Conservation (phyloP, 1,284 basidiomycete species). For the Sparassis latifolia region DNA sequence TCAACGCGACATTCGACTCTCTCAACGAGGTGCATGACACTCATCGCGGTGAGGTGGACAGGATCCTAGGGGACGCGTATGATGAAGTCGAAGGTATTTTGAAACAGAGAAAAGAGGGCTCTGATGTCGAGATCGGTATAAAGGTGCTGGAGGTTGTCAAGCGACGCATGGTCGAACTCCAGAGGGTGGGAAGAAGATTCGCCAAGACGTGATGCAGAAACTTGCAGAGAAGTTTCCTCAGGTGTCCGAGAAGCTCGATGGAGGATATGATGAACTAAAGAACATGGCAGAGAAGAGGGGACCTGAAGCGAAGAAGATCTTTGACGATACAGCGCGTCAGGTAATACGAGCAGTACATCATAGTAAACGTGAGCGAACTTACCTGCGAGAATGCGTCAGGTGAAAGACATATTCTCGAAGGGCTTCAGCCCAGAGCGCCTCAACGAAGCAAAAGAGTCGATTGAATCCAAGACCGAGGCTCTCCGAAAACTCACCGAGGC, state of each 20-base stretch:
- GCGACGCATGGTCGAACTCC: slow-evolving; percentile 20
- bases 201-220: slow-evolving; percentile 21
- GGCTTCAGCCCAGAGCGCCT: slow-evolving; percentile 23
- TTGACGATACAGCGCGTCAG: slow-evolving; percentile 26
- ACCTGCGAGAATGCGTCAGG: slow-evolving; percentile 9
- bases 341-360: slow-evolving; percentile 10
- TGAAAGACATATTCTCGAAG: slow-evolving; percentile 22
- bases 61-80: slow-evolving; percentile 33
- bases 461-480: slow-evolving; percentile 24
- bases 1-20: slow-evolving; percentile 38
- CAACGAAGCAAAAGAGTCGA: slow-evolving; percentile 18
- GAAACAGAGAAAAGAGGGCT: slow-evolving; percentile 19
- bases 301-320: slow-evolving; percentile 30
- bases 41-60: slow-evolving; percentile 37
- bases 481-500: slow-evolving; percentile 22
- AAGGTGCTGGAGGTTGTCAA: slow-evolving; percentile 27
- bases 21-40: slow-evolving; percentile 34
- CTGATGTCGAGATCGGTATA: slow-evolving; percentile 24
- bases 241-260: slow-evolving; percentile 27
- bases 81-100: slow-evolving; percentile 31
- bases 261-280: slow-evolving; percentile 27
- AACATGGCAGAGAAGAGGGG: slow-evolving; percentile 26
- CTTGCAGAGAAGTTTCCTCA: slow-evolving; percentile 28
- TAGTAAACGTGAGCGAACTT: not conserved
- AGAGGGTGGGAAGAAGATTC: slow-evolving; percentile 27